phyloP scores from a whole-genome alignment of 306 rosid species.

The Arachis stenosperma region DNA sequence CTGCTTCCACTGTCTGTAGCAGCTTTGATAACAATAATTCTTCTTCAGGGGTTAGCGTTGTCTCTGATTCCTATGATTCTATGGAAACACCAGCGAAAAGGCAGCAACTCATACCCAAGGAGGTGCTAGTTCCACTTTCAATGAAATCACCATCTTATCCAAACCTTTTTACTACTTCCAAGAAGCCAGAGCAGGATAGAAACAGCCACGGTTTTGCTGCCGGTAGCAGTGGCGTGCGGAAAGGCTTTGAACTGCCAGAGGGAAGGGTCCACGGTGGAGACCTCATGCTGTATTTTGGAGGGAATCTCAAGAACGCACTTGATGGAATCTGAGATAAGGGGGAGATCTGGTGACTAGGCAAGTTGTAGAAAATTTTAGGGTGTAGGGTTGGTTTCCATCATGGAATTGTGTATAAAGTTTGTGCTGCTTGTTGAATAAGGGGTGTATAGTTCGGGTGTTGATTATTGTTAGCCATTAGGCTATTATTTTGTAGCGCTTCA shows the following conservation, averaged over 20 bases:
- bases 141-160: constrained; percentile 65
- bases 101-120: constrained; percentile 71
- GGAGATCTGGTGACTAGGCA: constrained; percentile 17
- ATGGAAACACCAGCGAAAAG: constrained; percentile 55
- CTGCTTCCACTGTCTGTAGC: constrained; percentile 62
- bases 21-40: constrained; percentile 71
- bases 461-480: constrained; percentile 43
- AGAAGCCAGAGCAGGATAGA: constrained; percentile 54
- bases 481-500: constrained; percentile 37
- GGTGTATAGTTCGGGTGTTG: constrained; percentile 47
- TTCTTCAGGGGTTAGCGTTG: constrained; percentile 67
- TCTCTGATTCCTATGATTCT: constrained; percentile 66
- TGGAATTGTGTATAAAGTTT: constrained; percentile 63
- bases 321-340: constrained; percentile 50
- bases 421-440: constrained; percentile 46
- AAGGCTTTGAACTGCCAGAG: constrained; percentile 67
- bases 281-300: constrained; percentile 78
- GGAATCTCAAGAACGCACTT: constrained; percentile 71
- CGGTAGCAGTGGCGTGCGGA: constrained; percentile 41
- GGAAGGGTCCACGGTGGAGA: constrained; percentile 93
- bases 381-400: constrained; percentile 41
- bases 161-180: constrained; percentile 46
- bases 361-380: constrained; percentile 50
- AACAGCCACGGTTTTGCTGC: constrained; percentile 31
- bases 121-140: constrained; percentile 80